Conservation (phyloP, 192 early-diverging fungal species). For the Gaertneriomyces sp. region DNA sequence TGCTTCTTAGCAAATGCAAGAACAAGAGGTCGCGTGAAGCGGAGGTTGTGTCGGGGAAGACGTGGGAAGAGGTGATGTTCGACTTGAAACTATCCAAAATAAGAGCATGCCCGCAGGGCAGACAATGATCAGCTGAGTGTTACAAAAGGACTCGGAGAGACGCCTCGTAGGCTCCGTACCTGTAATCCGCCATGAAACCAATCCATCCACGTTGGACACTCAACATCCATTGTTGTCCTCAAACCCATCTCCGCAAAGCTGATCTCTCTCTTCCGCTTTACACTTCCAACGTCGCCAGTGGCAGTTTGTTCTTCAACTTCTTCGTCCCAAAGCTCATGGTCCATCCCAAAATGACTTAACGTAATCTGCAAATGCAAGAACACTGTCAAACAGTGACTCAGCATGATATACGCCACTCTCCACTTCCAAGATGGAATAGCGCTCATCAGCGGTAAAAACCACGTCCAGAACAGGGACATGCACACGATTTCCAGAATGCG, state of each 20-base stretch:
- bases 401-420: conserved; percentile 61
- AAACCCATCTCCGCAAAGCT: conserved; percentile 82
- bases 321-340: conserved; percentile 6
- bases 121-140: not conserved
- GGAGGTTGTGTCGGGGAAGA: conserved; percentile 84
- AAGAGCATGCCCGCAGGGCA: not conserved
- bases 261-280: conserved; percentile 46
- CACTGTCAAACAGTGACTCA: conserved; percentile 79
- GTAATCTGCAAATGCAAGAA: conserved; percentile 96
- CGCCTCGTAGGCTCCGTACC: conserved; percentile 9
- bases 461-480: conserved; percentile 71
- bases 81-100: conserved; percentile 70
- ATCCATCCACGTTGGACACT: conserved; percentile 89
- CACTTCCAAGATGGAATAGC: conserved; percentile 64
- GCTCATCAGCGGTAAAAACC: conserved; percentile 72
- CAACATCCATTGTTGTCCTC: conserved; percentile 93
- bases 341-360: conserved; percentile 95
- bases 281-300: conserved; percentile 39
- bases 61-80: conserved; percentile 95
- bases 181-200: conserved; percentile 98
- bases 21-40: conserved; percentile 66
- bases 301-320: conserved; percentile 1
- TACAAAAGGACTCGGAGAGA: not conserved
- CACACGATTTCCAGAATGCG: conserved; percentile 71
- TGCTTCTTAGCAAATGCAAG: conserved; percentile 68